These are phyloP conservation scores for Schizonepeta tenuifolia DNA, from an alignment of 257 asterid genomes.

Conservation along the genomic window DNA sequence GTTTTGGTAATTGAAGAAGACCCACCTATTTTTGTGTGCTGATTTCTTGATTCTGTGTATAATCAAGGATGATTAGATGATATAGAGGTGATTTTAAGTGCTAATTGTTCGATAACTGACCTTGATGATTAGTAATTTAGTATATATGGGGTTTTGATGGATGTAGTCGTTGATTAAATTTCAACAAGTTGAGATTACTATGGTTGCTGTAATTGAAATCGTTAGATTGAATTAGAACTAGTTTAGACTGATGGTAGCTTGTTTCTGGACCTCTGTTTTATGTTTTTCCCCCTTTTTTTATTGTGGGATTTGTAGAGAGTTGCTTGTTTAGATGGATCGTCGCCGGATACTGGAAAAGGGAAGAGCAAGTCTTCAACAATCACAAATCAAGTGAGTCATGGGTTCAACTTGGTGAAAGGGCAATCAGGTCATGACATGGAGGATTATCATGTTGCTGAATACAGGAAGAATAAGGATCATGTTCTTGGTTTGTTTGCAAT, in stretches of 20 bases:
- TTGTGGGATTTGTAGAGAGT: constrained; percentile 46
- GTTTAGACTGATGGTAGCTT: constrained; percentile 4
- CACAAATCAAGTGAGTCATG: constrained; percentile 58
- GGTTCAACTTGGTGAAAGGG: constrained; percentile 77
- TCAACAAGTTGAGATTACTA: neutral
- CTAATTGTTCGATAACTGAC: neutral
- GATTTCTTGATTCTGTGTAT: constrained; percentile 15
- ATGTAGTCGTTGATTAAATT: neutral
- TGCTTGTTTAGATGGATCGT: constrained; percentile 54
- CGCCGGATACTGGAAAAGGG: constrained; percentile 77
- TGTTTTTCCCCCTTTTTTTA: neutral
- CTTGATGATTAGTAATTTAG: neutral
- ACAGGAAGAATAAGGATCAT: constrained; percentile 57
- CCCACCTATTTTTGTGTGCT: neutral
- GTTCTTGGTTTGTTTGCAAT: constrained; percentile 78
- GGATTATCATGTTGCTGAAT: constrained; percentile 81
- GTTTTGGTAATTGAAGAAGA: neutral
- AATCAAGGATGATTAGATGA: constrained; percentile 13
- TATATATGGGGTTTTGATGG: neutral
- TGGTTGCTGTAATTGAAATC: too few relatives aligned
- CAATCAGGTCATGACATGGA: constrained; percentile 87
- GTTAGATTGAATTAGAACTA: neutral
- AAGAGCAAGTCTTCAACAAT: constrained; percentile 52
- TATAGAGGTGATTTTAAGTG: neutral
- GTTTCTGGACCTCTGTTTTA: neutral